Percentiles rank a stretch among this genome's conserved stretches.
Conservation (phyloP, 2,329 filamentous ascomycete species). For the Neonectria punicea region DNA sequence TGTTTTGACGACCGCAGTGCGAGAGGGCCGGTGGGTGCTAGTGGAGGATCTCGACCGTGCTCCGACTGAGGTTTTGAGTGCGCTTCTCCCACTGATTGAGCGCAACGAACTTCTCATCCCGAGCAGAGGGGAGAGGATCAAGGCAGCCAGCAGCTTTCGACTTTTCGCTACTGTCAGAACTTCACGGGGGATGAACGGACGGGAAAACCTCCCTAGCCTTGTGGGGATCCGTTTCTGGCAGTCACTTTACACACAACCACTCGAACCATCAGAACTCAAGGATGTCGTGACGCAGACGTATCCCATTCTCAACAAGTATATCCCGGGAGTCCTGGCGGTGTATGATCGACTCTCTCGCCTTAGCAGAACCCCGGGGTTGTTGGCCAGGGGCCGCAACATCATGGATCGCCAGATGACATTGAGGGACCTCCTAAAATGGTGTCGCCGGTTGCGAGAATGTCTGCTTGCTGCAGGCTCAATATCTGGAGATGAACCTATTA, state of each 20-base stretch:
- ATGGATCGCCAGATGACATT: slow-evolving; percentile 69
- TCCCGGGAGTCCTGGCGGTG: slow-evolving; percentile 68
- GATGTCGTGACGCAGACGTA: slow-evolving; percentile 78
- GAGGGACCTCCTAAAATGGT: slow-evolving; percentile 92
- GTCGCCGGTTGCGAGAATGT: slow-evolving; percentile 76
- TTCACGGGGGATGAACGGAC: slow-evolving; percentile 73
- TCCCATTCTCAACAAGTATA: slow-evolving; percentile 73
- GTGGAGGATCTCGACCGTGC: slow-evolving; percentile 97
- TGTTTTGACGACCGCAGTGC: slow-evolving; percentile 91
- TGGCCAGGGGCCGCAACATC: slow-evolving; percentile 54
- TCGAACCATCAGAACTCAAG: slow-evolving; percentile 75
- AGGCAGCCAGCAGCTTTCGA: slow-evolving; percentile 85
- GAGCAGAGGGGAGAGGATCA: slow-evolving; percentile 85
- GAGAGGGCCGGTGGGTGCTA: slow-evolving; percentile 94
- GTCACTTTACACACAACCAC: slow-evolving; percentile 73
- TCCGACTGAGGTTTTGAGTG: slow-evolving; percentile 93
- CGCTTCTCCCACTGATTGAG: slow-evolving; percentile 91
- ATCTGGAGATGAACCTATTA: slow-evolving; percentile 75
- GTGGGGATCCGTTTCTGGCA: slow-evolving; percentile 91
- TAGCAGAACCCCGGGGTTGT: slow-evolving; percentile 56
- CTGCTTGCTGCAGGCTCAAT: slow-evolving; percentile 70
- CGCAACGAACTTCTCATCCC: slow-evolving; percentile 90
- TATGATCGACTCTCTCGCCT: slow-evolving; percentile 64
- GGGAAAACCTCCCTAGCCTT: slow-evolving; percentile 75
- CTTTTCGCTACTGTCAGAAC: slow-evolving; percentile 93